Conservation (phyloP, 2,329 filamentous ascomycete genomes). For the Neofusicoccum laricinum region DNA sequence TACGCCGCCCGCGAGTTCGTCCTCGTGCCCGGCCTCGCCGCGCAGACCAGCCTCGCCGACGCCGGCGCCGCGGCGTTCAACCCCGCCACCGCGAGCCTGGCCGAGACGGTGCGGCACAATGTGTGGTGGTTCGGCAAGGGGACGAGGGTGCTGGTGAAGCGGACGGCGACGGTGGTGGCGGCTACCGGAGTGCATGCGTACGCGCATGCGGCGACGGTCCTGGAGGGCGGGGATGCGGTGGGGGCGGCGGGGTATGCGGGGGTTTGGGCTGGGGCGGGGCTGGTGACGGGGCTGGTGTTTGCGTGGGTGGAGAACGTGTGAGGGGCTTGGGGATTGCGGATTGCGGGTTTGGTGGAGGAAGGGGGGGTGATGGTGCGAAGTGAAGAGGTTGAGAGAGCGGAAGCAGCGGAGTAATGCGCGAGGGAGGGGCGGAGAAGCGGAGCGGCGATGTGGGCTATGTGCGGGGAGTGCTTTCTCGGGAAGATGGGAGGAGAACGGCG, state of each 20-base stretch:
- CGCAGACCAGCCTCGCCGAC: conserved; percentile 48
- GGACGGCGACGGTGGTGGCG: conserved; percentile 50
- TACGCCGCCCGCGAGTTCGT: conserved; percentile 72
- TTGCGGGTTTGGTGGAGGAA: neutral
- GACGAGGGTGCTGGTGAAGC: conserved; percentile 57
- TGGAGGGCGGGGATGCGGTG: conserved; percentile 61
- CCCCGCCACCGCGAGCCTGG: conserved; percentile 61
- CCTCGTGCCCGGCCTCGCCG: conserved; percentile 65
- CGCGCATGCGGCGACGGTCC: conserved; percentile 64
- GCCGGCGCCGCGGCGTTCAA: conserved; percentile 57
- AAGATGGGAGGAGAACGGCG: no score
- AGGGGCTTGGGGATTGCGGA: neutral
- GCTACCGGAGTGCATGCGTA: conserved; percentile 55
- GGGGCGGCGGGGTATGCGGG: conserved; percentile 72
- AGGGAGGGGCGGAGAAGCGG: no score
- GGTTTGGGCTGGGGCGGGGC: conserved; percentile 69
- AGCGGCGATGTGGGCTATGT: no score
- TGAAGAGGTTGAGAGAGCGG: neutral
- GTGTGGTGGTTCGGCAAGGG: conserved; percentile 69
- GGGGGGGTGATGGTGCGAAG: neutral
- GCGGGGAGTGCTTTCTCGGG: no score
- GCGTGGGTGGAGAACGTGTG: conserved; percentile 46
- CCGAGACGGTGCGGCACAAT: conserved; percentile 70
- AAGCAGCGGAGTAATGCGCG: neutral
- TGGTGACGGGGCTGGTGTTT: conserved; percentile 58